Base-by-base conservation (phyloP, 2,329 filamentous ascomycete species). In the Penicillium sp. region DNA sequence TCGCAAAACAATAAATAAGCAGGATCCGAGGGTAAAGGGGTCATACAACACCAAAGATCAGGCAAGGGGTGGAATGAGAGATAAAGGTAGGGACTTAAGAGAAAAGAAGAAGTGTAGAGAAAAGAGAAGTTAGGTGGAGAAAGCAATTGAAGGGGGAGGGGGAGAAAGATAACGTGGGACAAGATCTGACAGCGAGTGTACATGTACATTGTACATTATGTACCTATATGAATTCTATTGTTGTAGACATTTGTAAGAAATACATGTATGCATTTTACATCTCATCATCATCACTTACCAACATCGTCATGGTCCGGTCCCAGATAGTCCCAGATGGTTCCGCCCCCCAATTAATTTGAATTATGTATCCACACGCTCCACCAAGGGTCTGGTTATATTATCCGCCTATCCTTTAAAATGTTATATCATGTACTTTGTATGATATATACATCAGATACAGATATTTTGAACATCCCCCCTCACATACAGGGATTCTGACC, bases 201-300 rank as follows among this genome's bases (percentile, higher is more conserved):
- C 37, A 38, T 36, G 25, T 30, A 45, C 37, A 38, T 48, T 42
- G 31, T 37, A 51, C 30, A 38, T 19, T 35, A 33, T 47, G 43
- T 53, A 28, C 44, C 33, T 6, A 45, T 28, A 11, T 48, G 43
- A 56, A 47, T 54, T 17, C 43, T 19, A 42, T 50, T 50, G 25
- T 50, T 41, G n/a, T 26, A 8, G 33, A 50, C 19, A 25, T 25
- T 17, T 33, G 38, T 30, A 50, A 22, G 9, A 28, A 9, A 31
- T 50, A 50, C 17, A n/a, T 22, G 37, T 42, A 17, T 31, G 10
- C 11, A 38, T 37, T 51, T 49, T 14, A 47, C 25, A 25, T 50
- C 47, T 59, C 53, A 49, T 59, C 59, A 57, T 60, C 57, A 55
- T 60, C 53, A 58, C 55, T 59, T 52, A 54, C 50, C 56, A 48